Evolutionary conservation across 1,284 basidiomycete genomes (phyloP).

Genomic region (Cryptococcus amylolentus): DNA sequence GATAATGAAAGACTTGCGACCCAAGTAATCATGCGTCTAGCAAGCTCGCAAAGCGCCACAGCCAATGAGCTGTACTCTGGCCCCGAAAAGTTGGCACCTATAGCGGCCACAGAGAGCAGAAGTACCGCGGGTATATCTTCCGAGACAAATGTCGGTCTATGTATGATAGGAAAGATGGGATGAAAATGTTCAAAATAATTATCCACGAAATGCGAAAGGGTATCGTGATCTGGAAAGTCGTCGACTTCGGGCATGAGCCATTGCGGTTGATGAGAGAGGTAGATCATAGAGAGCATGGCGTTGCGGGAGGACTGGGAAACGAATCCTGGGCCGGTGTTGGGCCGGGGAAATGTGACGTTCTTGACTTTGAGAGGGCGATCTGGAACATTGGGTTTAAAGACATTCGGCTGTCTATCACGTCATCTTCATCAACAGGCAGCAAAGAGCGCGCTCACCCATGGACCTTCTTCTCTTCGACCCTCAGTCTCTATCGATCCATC

Average conservation of each 20-base stretch:
- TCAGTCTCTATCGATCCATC: slow-evolving; percentile 11
- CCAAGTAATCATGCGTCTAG: slow-evolving; percentile 33
- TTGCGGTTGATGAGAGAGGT: slow-evolving; percentile 33
- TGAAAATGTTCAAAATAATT: slow-evolving; percentile 44
- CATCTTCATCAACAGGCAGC: neutral
- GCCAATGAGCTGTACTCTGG: slow-evolving; percentile 30
- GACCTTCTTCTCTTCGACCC: slow-evolving; percentile 27
- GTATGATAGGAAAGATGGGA: slow-evolving; percentile 36
- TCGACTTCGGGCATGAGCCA: slow-evolving; percentile 36
- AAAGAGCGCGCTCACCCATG: slow-evolving; percentile 26
- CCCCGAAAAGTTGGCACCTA: slow-evolving; percentile 36
- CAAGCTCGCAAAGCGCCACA: slow-evolving; percentile 33
- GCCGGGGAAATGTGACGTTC: slow-evolving; percentile 18
- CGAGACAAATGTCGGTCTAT: slow-evolving; percentile 28
- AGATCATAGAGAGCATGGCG: slow-evolving; percentile 37
- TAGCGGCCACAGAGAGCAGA: slow-evolving; percentile 29
- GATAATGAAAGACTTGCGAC: slow-evolving; percentile 20
- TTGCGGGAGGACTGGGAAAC: slow-evolving; percentile 29
- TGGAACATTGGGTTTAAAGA: slow-evolving; percentile 33
- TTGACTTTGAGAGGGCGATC: slow-evolving; percentile 31
- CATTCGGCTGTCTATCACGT: slow-evolving; percentile 20
- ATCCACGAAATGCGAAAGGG: slow-evolving; percentile 34
- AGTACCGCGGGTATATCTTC: slow-evolving; percentile 33
- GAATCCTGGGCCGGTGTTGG: slow-evolving; percentile 6
- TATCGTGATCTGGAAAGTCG: slow-evolving; percentile 35